Base-by-base conservation (phyloP, 2,329 filamentous ascomycete species). In the Aureobasidium uvarum region DNA sequence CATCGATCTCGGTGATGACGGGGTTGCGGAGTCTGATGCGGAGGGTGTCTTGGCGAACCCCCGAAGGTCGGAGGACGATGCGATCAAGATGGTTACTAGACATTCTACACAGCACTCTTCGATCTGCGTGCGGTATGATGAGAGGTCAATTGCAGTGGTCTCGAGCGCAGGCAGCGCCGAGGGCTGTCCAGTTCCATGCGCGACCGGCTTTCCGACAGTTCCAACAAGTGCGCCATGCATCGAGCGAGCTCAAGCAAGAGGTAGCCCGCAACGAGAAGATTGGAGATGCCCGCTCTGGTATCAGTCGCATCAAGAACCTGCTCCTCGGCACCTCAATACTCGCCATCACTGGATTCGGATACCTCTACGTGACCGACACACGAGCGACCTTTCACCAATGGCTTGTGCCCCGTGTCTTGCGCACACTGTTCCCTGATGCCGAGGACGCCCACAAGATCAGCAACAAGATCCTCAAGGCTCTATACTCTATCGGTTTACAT, bases 401-500 rank as follows among this genome's bases (percentile, higher is more conserved):
- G 74, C 74, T 83, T 20, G 75, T 82, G 20, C 78, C 90, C 2
- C 89, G 84, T 0, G 73, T 87, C 20, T 74, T 95, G 5, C 87
- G 91, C 58, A 77, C 82, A 62, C 66, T 90, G 66, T 89, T 86
- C 75, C 83, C 88, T 5, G 90, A 95, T 71, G 89, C 89, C 66
- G 95, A 99, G 77, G 92, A 96, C 45, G 95, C 94, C n/a, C 95
- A 99, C 75, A 89, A 96, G 73, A 81, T 84, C 25, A 90, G 91
- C 59, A 92, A 91, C 2, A 79, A 83, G 43, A 81, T 86, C 7
- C 80, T 99, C 72, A 90, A 90, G 77, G 78, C 80, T 1, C 83
- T 96, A 20, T 89, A 95, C 77, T 81, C 83, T 52, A 84, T 94
- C 63, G 88, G 89, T 39, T 77, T 98, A 38, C 85, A 97, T 74